Percentiles rank a stretch among this genome's conserved stretches.
phyloP scores from a whole-genome alignment of 352 stramenopile species.

The Pythium aphanidermatum region DNA sequence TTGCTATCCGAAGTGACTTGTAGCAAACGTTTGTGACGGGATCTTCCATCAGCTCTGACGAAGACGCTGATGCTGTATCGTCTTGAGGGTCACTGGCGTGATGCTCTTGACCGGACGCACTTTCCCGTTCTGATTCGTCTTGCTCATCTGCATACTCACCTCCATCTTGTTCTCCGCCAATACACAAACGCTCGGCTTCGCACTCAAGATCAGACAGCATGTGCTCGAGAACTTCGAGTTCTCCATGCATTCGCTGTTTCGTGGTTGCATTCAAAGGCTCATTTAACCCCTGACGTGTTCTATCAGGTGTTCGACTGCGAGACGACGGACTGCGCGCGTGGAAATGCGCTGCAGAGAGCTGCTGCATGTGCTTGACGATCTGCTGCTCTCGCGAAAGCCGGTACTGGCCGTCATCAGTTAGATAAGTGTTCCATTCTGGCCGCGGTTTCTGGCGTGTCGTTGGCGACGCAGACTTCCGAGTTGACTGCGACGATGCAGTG shows the following conservation, averaged over 20 bases:
- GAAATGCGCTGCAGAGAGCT: conserved; percentile 17
- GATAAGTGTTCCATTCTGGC: conserved; percentile 45
- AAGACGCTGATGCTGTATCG: neutral
- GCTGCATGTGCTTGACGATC: conserved; percentile 15
- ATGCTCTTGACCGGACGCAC: neutral
- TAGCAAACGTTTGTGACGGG: conserved; percentile 9
- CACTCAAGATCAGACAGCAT: conserved; percentile 14
- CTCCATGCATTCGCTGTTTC: neutral
- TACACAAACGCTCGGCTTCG: neutral
- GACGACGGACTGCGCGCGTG: neutral
- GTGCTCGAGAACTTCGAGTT: conserved; percentile 9
- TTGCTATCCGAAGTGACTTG: conserved; percentile 13
- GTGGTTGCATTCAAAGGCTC: no score
- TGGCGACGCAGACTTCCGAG: neutral
- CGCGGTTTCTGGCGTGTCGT: conserved; percentile 6
- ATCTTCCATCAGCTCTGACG: neutral
- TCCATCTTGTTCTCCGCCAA: neutral
- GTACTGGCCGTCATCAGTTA: conserved; percentile 44
- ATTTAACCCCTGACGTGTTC: neutral
- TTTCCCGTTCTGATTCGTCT: neutral
- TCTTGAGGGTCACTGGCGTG: no score
- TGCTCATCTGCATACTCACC: neutral
- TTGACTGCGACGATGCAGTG: no score
- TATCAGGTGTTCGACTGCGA: neutral
- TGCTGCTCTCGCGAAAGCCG: conserved; percentile 36